Base-by-base conservation (phyloP, 23 red algal genomes). In the Gracilaria gracilis region DNA sequence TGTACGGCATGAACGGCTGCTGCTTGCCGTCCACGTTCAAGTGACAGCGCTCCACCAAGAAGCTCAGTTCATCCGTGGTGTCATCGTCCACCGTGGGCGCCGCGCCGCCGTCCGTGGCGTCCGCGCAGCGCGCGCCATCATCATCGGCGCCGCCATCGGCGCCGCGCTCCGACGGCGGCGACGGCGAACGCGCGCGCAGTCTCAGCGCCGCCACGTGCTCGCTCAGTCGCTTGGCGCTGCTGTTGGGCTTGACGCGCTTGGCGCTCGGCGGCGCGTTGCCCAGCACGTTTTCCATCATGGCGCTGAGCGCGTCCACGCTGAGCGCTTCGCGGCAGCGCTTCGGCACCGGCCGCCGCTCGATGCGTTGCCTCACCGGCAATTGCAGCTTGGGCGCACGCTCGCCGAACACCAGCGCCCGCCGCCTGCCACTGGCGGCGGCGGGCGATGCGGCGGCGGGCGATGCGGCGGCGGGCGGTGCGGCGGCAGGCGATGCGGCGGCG, bases 1-100 rank as follows among this genome's bases (percentile, higher is more conserved):
- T 90, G 74, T 90, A 90, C 33, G 87, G 87, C 87, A 90, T 90
- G 39, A 90, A 90, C 24, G 57, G 35, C 37, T 59, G 48, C 40
- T 78, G 20, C 48, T 75, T 74, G 13, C 23, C 4, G 29, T 81
- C 58, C 0, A 23, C 49, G 23, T 90, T 16, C 23, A 90, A 23
- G 15, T 78, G 67, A 35, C 71, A 90, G 21, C 57, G 54, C 27
- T 90, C 40, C 24, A 90, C 54, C 38, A 90, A 55, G 42, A 90
- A 90, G 87, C 87, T 90, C 19, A 90, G 74, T 32, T 90, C 87
- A 25, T 90, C 87, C 1, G 54, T 57, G 36, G 58, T 90, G n/a
- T 90, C 87, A 34, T 90, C 73, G 37, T 90, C 87, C 59, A n/a
- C 1, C 11, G 25, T 75, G 34, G 36, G 20, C 49, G 37, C 28